Evolutionary conservation across 208 protist species (phyloP), one percentile per base, ranked within the genome.

Genomic region (Leishmania amazonensis): DNA sequence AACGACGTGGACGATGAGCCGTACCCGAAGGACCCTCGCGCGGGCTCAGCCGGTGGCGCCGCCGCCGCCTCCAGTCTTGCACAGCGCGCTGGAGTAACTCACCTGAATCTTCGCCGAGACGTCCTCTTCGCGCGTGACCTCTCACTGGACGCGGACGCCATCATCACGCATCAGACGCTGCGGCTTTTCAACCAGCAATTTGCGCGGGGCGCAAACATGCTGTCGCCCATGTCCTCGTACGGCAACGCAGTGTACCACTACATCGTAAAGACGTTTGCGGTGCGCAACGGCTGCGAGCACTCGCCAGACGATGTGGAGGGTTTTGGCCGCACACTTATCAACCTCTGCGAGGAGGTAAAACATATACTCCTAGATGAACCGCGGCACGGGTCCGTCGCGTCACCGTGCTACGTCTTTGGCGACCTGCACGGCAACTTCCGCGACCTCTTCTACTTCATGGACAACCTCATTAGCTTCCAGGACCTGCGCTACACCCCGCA

Each of bases 401-500:
- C 96, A 8, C 97, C 97, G 38, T 97, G 96, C 78, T 99, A 99
- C 89, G 96, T 99, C 74, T 97, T 98, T 88, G 97, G 97, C 53
- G 97, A 99, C 82, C 83, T 99, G 42, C 97, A 99, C 89, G 97
- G 97, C 76, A 99, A 99, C 91, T 98, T 97, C 81, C 85, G 89
- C 65, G 97, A 99, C 75, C 89, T 99, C 40, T 97, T 98, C 87
- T 98, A 98, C 85, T 99, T 98, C 81, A 91, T 97, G 81, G 90
- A 96, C 79, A 96, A 98, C 68, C 88, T 99, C 54, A 94, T 98
- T 47, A 93, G 92, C 81, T 98, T 98, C 85, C 91, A 97, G 75
- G 93, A 97, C 74, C 88, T 98, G 42, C 94, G 94, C 84, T 98
- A 98, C 94, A 97, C 95, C 54, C 93, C 96, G 64, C 92, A 96